Base-by-base conservation (phyloP, 495 filamentous ascomycete genomes). In the Neurospora sp. region DNA sequence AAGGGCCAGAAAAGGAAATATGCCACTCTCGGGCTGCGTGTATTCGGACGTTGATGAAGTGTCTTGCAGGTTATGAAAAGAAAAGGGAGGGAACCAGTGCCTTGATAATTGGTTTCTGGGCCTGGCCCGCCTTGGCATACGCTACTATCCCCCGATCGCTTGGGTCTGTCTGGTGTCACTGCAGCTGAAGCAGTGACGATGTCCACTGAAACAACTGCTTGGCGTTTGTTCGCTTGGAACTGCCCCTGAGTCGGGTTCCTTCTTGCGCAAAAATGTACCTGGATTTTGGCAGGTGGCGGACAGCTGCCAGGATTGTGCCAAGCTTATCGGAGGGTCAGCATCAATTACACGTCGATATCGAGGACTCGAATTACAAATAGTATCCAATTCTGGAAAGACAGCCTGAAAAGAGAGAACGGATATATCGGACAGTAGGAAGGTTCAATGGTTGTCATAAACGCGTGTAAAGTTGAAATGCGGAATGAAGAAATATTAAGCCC, bases 81-180 rank as follows among this genome's bases (percentile, higher is more conserved):
- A 35, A 35, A 6, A n/a, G 53, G 53, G 18, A 65, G 53, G 27
- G 53, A 18, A 31, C 5, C 53, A 27, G 44, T 16, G 6, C 6
- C 22, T 35, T 35, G 12, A 2, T 31, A 31, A 31, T 31, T 31
- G 27, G 53, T 61, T 37, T 16, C 27, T 37, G 53, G 53, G 53
- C 27, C 53, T 65, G 27, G 53, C 53, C 53, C 53, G 53, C 27
- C 53, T 65, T 65, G 53, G 53, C 53, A 65, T 37, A 65, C 53
- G 53, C 53, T 61, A 61, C 53, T 61, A 61, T 61, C 12, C 53
- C 53, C 53, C 53, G 48, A 59, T 31, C 22, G 10, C 10, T 59
- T 27, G 48, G 48, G 22, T 59, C 48, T 59, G 48, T 31, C 48
- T 61, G n/a, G 20, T 59, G 14, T 35, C 22, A 61, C 53, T 65